Evolutionary conservation across 495 filamentous ascomycete genomes (phyloP), one percentile per base, ranked within the genome.

Genomic region (Sordaria brevicollis): DNA sequence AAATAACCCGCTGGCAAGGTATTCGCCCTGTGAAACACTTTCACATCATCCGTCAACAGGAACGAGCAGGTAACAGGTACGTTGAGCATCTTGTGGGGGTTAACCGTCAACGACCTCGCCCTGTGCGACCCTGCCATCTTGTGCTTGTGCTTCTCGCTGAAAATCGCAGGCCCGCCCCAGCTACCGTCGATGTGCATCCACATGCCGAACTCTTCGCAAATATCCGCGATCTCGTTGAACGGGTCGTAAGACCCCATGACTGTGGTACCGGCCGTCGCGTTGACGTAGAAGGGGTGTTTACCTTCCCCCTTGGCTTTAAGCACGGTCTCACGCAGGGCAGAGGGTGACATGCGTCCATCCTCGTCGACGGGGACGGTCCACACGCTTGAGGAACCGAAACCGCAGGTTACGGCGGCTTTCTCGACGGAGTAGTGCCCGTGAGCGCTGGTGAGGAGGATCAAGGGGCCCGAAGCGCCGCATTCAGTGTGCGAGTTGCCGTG

Each of bases 31-130:
- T 93, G 90, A 75, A 97, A 96, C 36, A 89, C 80, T 36, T 86
- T 81, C 73, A 93, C 77, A 77, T 97, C 94, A 8, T 83, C 80
- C 0, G 88, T 90, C 11, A 99, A 85, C 9, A 99, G 86, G 82
- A 96, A 96, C 7, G 91, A 93, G 80, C 94, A 99, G 3, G 94
- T 96, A 38, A 95, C 79, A 0, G 94, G 94, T 9, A 92, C 92
- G 43, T 91, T 92, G 73, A 99, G 85, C 95, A 97, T 99, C 80
- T 97, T 97, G 80, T 99, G 94, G 71, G 95, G 94, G 78, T 96
- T 97, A 43, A 97, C 86, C 9, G 92, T 90, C 35, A 97, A 83
- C 38, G 88, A 92, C 80, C 97, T 84, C 9, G 93, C 95, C 17
- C 87, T 83, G 62, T 93, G 84, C 15, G 86, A 81, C 31, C 94